Percentiles rank a stretch among this genome's conserved stretches.
phyloP scores from a whole-genome alignment of 2,329 filamentous ascomycete genomes.

The Apiospora kogelbergensis region DNA sequence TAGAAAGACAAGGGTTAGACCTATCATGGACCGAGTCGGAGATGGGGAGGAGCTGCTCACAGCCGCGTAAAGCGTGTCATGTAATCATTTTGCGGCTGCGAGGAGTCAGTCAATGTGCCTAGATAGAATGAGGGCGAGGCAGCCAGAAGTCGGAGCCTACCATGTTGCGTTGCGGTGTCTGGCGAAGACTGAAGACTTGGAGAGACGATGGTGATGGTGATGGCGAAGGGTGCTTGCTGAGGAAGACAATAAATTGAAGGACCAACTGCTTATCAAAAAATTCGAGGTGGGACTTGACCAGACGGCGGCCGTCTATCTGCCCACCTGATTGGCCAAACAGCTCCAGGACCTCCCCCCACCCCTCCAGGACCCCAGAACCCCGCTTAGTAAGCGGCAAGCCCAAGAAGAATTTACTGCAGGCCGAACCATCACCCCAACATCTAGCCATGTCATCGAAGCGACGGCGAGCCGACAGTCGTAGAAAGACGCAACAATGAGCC shows the following conservation, averaged over 20 bases:
- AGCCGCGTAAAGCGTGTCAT: slow-evolving; percentile 77
- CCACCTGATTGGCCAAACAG: not conserved
- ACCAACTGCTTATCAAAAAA: slow-evolving; percentile 8
- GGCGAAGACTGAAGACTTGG: not conserved
- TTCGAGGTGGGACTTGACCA: not conserved
- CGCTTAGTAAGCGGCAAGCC: not conserved
- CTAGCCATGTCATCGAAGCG: not conserved
- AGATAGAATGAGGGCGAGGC: slow-evolving; percentile 16
- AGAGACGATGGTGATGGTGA: not conserved
- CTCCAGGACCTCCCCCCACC: too few relatives aligned
- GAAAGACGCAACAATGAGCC: slow-evolving; percentile 52
- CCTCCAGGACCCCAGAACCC: too few relatives aligned
- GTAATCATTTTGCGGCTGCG: slow-evolving; percentile 78
- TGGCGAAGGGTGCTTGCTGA: not conserved
- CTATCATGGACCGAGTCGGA: not conserved
- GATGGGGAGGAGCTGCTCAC: slow-evolving; percentile 12
- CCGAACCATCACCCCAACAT: too few relatives aligned
- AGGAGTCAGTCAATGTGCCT: slow-evolving; percentile 14
- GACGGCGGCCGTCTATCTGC: not conserved
- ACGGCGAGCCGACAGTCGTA: too few relatives aligned
- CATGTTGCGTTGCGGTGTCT: not conserved
- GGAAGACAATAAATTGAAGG: not conserved
- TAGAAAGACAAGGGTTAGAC: slow-evolving; percentile 15
- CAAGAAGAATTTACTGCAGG: not conserved
- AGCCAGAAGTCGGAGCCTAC: slow-evolving; percentile 16